Conservation (phyloP, 1,284 basidiomycete genomes). For the Cryptococcus floricola region DNA sequence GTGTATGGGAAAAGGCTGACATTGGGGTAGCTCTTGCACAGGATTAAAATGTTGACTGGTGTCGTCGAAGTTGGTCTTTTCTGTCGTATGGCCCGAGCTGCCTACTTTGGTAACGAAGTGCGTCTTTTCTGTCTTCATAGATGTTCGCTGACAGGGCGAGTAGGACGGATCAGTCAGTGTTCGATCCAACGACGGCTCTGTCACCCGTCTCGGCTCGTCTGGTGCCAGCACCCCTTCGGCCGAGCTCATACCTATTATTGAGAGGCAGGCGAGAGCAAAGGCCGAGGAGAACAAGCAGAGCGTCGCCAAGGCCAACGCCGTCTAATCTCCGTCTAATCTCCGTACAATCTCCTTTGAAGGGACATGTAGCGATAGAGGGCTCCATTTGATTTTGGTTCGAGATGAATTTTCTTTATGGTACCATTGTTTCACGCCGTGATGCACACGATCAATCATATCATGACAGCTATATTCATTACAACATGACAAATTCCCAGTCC, state of each 20-base stretch:
- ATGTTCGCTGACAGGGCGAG: constrained; percentile 14
- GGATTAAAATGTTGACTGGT: constrained; percentile 87
- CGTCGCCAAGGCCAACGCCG: no score
- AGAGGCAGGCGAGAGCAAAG: no score
- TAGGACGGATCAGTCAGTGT: constrained; percentile 51
- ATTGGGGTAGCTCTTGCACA: constrained; percentile 59
- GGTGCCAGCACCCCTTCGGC: background rate
- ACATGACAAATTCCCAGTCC: no score
- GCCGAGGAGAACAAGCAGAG: no score
- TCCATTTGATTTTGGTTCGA: no score
- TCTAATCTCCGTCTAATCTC: no score
- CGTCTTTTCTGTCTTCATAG: constrained; percentile 19
- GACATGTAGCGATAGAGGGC: no score
- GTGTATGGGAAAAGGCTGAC: background rate
- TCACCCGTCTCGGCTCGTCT: constrained; percentile 34
- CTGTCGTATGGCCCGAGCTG: constrained; percentile 86
- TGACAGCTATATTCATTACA: no score
- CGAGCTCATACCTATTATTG: background rate
- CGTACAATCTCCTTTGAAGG: no score
- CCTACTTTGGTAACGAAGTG: constrained; percentile 93
- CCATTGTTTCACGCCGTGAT: no score
- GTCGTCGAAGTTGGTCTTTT: constrained; percentile 97
- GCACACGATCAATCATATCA: no score
- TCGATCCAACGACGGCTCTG: constrained; percentile 40
- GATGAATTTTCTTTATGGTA: no score